These are phyloP conservation scores for Aspergillus bertholletiae DNA, from an alignment of 495 filamentous ascomycete species.

Conservation along the genomic window DNA sequence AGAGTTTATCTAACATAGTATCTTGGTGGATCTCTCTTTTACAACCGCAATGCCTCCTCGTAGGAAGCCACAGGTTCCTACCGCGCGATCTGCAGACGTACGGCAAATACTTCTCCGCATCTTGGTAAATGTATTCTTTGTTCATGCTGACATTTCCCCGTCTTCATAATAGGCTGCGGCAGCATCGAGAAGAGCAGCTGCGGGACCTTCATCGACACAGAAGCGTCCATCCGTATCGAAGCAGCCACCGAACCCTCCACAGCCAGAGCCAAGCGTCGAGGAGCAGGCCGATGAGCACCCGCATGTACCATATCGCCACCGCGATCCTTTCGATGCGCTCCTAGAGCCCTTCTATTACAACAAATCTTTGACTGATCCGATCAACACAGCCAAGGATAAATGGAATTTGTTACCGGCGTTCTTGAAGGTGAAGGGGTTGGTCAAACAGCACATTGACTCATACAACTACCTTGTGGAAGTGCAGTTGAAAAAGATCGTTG, in stretches of 20 bases:
- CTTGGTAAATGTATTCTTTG: background rate
- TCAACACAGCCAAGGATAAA: slow-evolving; percentile 90
- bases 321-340: slow-evolving; percentile 73
- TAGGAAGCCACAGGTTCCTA: slow-evolving; percentile 19
- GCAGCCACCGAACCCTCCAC: slow-evolving; percentile 7
- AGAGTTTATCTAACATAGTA: background rate
- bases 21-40: background rate
- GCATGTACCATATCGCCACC: slow-evolving; percentile 26
- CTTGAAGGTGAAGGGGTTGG: slow-evolving; percentile 91
- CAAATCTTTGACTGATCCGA: slow-evolving; percentile 88
- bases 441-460: slow-evolving; percentile 98
- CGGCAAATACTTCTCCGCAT: slow-evolving; percentile 18
- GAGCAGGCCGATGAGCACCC: slow-evolving; percentile 10
- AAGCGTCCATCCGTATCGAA: slow-evolving; percentile 22
- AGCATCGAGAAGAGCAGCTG: slow-evolving; percentile 3
- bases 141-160: slow-evolving; percentile 2
- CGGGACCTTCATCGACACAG: slow-evolving; percentile 14
- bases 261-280: slow-evolving; percentile 5
- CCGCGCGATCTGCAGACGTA: slow-evolving; percentile 23
- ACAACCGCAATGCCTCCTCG: slow-evolving; percentile 22
- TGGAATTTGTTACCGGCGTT: slow-evolving; percentile 96
- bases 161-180: slow-evolving; percentile 15
- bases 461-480: slow-evolving; percentile 97
- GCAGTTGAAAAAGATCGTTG: slow-evolving; percentile 92
- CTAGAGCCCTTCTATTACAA: slow-evolving; percentile 95